A percentile compares a stretch with the other conserved stretches of the same genome.
phyloP scores from a whole-genome alignment of 1,284 basidiomycete species.

The Grifola frondosa region DNA sequence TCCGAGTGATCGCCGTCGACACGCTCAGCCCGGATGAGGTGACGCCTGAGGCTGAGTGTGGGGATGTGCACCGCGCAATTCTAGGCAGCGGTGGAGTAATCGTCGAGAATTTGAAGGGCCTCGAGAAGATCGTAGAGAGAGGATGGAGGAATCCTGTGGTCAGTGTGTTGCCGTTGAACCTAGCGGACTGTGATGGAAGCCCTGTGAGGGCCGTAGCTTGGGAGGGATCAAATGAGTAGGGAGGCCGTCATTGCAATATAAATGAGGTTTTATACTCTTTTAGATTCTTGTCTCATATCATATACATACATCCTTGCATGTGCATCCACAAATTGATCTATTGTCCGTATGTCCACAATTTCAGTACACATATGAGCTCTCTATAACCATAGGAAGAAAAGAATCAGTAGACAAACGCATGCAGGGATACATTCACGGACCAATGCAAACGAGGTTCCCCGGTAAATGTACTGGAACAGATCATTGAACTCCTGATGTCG shows the following conservation, averaged over 20 bases:
- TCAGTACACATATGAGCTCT: constrained; percentile 65
- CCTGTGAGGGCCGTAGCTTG: constrained; percentile 54
- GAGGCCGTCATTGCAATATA: not conserved
- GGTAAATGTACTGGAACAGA: constrained; percentile 32
- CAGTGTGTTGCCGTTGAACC: constrained; percentile 56
- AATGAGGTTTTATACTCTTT: too few relatives aligned
- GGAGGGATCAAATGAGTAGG: constrained; percentile 9
- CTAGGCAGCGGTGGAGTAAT: constrained; percentile 61
- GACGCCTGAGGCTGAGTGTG: constrained; percentile 39
- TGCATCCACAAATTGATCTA: constrained; percentile 42
- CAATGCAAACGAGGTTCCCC: constrained; percentile 34
- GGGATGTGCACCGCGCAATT: constrained; percentile 54
- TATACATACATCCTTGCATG: constrained; percentile 23
- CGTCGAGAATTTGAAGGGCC: constrained; percentile 62
- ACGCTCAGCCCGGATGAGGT: constrained; percentile 63
- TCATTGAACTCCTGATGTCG: constrained; percentile 55
- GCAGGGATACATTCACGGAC: constrained; percentile 17
- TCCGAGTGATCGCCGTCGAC: constrained; percentile 60
- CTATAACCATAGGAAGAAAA: constrained; percentile 33
- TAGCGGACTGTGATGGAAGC: constrained; percentile 60
- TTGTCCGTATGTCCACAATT: constrained; percentile 57
- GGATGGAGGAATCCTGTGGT: constrained; percentile 38
- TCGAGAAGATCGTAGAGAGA: constrained; percentile 39
- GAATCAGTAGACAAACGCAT: constrained; percentile 3
- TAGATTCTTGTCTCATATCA: too few relatives aligned